Conservation (phyloP, 371 early-diverging fungal species). For the Fennellomyces sp. region DNA sequence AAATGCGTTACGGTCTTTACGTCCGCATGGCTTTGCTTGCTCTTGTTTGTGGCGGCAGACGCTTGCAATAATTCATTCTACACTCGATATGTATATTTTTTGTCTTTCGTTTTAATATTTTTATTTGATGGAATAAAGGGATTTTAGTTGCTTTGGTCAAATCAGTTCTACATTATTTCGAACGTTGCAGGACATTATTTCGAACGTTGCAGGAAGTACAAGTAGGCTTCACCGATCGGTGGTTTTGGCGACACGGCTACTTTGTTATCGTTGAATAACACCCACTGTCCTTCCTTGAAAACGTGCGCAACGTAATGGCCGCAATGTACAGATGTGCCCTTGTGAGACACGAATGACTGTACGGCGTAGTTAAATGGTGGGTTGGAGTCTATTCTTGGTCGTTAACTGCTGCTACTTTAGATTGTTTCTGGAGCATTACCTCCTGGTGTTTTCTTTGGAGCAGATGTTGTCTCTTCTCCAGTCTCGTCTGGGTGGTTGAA, state of each 20-base stretch:
- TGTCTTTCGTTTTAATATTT: no score
- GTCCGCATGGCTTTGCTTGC: constrained; percentile 96
- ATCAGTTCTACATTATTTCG: no score
- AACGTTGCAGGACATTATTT: no score
- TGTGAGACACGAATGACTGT: constrained; percentile 91
- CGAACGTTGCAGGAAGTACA: constrained; percentile 64
- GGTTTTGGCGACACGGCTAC: constrained; percentile 78
- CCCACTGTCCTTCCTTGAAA: constrained; percentile 75
- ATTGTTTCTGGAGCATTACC: no score
- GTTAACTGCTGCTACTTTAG: no score
- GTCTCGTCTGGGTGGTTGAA: constrained; percentile 86
- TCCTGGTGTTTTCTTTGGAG: constrained; percentile 10
- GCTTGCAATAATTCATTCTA: background rate
- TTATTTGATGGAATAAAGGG: no score
- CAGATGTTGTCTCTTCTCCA: constrained; percentile 31
- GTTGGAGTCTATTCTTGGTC: constrained; percentile 38
- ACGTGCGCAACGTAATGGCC: constrained; percentile 97
- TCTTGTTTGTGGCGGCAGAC: constrained; percentile 61
- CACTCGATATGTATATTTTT: no score
- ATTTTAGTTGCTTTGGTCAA: no score
- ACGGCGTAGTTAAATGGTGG: constrained; percentile 71
- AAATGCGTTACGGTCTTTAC: constrained; percentile 96
- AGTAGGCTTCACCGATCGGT: constrained; percentile 73
- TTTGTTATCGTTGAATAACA: constrained; percentile 94
- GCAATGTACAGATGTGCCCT: constrained; percentile 95